Percentiles rank a stretch among this genome's conserved stretches.
These are phyloP conservation scores for Spizellomyces punctatus DNA, from an alignment of 192 early-diverging fungal species.

Conservation along the genomic window DNA sequence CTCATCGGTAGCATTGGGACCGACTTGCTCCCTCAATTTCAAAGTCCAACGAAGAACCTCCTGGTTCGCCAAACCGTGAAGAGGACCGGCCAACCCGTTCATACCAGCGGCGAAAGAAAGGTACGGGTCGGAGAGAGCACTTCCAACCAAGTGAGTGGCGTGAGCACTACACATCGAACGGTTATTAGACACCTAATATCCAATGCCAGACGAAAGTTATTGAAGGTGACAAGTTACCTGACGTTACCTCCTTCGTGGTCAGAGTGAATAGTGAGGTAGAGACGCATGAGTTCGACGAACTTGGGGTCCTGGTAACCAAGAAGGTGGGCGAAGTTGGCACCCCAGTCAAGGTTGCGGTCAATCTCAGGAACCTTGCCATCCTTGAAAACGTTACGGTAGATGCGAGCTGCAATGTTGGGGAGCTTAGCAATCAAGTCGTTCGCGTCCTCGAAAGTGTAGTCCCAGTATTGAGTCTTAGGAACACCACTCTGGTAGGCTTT, in stretches of 20 bases:
- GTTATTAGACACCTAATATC: neutral
- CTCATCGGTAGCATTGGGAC: slow-evolving; percentile 84
- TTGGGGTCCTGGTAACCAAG: slow-evolving; percentile 87
- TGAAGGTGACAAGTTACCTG: slow-evolving; percentile 45
- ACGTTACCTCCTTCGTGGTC: slow-evolving; percentile 99
- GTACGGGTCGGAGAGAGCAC: slow-evolving; percentile 98
- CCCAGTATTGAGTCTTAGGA: slow-evolving; percentile 96
- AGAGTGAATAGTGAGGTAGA: slow-evolving; percentile 99
- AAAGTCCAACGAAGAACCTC: slow-evolving; percentile 98
- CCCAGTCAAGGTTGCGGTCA: slow-evolving; percentile 89
- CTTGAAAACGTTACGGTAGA: slow-evolving; percentile 99
- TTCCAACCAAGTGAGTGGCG: slow-evolving; percentile 94
- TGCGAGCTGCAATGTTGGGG: slow-evolving; percentile 93
- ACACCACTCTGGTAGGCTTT: slow-evolving; percentile 95
- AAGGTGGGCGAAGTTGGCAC: slow-evolving; percentile 91
- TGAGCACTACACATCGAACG: slow-evolving; percentile 69
- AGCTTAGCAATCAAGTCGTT: slow-evolving; percentile 99
- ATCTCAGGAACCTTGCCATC: slow-evolving; percentile 90
- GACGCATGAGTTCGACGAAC: slow-evolving; percentile 97
- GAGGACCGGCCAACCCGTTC: slow-evolving; percentile 96
- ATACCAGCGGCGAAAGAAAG: slow-evolving; percentile 95
- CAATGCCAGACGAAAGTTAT: neutral
- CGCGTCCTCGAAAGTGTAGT: slow-evolving; percentile 93
- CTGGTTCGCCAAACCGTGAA: slow-evolving; percentile 99
- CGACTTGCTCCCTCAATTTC: slow-evolving; percentile 89